Conservation (phyloP, 257 asterid genomes). For the Solanum arcanum region DNA sequence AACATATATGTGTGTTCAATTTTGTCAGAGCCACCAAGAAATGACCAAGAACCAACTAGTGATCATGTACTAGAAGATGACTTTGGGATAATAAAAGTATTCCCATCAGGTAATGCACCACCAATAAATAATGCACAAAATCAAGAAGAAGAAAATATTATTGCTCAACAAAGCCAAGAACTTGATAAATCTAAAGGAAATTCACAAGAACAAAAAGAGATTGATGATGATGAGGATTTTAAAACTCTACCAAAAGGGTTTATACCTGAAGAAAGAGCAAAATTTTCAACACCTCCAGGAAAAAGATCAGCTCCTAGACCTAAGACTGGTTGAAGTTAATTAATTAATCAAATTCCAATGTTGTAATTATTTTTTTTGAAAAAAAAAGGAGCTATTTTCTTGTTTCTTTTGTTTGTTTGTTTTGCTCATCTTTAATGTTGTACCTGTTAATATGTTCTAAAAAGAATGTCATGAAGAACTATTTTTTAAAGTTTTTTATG, state of each 20-base stretch:
- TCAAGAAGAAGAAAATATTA: neutral
- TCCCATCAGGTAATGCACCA: neutral
- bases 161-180: neutral
- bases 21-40: neutral
- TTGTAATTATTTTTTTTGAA: neutral
- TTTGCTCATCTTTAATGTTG: neutral
- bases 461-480: no score
- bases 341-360: neutral
- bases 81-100: neutral
- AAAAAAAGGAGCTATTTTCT: neutral
- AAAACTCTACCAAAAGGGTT: neutral
- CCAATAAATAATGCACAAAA: neutral
- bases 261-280: neutral
- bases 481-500: neutral
- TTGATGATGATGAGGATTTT: neutral
- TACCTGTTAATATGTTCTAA: neutral
- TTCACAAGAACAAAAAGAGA: neutral
- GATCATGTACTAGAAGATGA: neutral
- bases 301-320: neutral
- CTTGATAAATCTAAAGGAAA: neutral
- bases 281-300: neutral
- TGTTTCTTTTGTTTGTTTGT: neutral
- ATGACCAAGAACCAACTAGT: neutral
- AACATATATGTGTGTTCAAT: no score
- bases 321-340: neutral